A percentile compares a stretch with the other conserved stretches of the same genome.
Conservation (phyloP, 1,284 basidiomycete species). For the Trichosporon coremiiforme region DNA sequence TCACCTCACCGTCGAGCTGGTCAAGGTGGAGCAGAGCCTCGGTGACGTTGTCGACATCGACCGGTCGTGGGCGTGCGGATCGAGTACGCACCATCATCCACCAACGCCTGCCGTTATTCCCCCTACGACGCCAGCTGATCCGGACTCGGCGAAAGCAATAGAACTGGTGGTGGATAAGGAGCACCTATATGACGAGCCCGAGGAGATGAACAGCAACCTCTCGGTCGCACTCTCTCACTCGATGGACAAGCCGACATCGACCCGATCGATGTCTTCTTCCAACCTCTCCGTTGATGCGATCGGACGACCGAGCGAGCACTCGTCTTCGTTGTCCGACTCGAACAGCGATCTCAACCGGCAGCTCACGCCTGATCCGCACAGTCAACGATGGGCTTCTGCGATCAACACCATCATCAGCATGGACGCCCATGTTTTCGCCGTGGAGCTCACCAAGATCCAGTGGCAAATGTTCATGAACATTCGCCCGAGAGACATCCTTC, state of each 20-base stretch:
- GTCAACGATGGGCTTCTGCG: conserved; percentile 26
- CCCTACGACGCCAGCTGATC: background rate
- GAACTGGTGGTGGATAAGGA: conserved; percentile 29
- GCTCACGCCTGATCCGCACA: background rate
- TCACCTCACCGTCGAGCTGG: conserved; percentile 49
- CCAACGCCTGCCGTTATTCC: background rate
- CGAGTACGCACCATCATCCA: background rate
- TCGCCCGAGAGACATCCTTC: conserved; percentile 51
- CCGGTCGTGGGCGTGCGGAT: conserved; percentile 46
- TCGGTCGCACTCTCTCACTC: conserved; percentile 16
- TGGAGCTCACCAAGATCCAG: conserved; percentile 54
- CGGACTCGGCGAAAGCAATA: conserved; percentile 2
- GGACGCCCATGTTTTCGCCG: conserved; percentile 48
- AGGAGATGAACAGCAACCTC: conserved; percentile 25
- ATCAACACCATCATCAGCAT: conserved; percentile 31
- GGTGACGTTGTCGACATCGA: conserved; percentile 43
- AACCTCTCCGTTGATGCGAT: conserved; percentile 18
- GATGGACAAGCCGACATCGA: conserved; percentile 19
- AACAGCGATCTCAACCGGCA: conserved; percentile 21
- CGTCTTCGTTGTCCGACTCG: background rate
- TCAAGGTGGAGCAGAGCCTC: conserved; percentile 39
- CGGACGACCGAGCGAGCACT: conserved; percentile 1
- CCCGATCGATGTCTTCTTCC: conserved; percentile 5
- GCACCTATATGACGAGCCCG: conserved; percentile 27
- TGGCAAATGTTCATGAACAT: conserved; percentile 52